Base-by-base conservation (phyloP, 2,329 filamentous ascomycete genomes). In the Tolypocladium nubicola region DNA sequence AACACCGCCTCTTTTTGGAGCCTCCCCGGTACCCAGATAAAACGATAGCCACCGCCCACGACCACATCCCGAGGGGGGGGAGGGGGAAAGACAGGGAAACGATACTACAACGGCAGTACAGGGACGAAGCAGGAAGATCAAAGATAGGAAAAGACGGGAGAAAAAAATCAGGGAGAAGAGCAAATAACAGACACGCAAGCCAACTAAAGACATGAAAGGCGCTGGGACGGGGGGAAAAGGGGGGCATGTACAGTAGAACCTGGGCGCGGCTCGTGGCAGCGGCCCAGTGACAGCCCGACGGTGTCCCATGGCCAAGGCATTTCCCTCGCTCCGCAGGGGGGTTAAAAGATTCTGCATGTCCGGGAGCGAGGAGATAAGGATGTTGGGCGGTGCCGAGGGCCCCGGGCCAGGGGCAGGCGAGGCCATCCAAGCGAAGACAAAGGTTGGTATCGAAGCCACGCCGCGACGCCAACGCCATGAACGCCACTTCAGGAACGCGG, bases 391-490 rank as follows among this genome's bases (percentile, higher is more conserved):
- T 30, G 16, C 14, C 26, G 26, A 49, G 26, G 23, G 23, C 6
- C 2, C 47, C 16, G 33, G 30, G 47, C 13, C 33, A 2, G 7
- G 16, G 37, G 52, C 9, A 26, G 47, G 40, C 39, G 39, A 43
- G 47, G 23, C 47, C 57, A 49, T 54, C 53, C 49, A 53, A 56
- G 16, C 49, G 23, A 53, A 53, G 58, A 56, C 35, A 39, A 47
- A 60, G 47, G 49, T 58, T 69, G 65, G 67, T 70, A 70, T 70
- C 66, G 62, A 68, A 65, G 61, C 56, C 62, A 62, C 58, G 58
- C 58, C 58, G 59, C 57, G 62, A 70, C 67, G 63, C 67, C 61
- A 65, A 69, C 65, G 61, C 63, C 63, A 54, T 62, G 54, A 70
- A 69, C 66, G 63, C 68, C 68, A 60, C 62, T 57, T 59, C 55